Evolutionary conservation across 352 stramenopile genomes (phyloP).

Genomic region (Pythium graminicola): DNA sequence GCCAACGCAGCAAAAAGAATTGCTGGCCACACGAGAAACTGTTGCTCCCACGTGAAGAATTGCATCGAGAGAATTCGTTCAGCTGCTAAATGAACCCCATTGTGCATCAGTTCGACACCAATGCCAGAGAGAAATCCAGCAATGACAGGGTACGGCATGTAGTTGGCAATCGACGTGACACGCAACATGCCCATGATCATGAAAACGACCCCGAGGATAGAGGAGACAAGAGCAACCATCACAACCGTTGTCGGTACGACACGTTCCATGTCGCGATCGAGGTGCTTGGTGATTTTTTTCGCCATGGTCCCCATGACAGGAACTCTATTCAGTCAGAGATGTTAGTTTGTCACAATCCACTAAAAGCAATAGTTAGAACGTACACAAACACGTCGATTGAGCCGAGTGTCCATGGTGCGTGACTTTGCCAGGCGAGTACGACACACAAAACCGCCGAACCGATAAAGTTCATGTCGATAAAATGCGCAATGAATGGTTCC

Average conservation of each 20-base stretch:
- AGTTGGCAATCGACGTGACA: conserved; percentile 75
- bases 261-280: conserved; percentile 52
- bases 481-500: conserved; percentile 53
- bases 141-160: conserved; percentile 82
- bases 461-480: conserved; percentile 82
- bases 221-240: conserved; percentile 64
- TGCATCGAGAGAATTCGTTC: conserved; percentile 40
- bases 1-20: conserved; percentile 52
- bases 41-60: conserved; percentile 56
- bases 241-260: conserved; percentile 66
- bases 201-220: conserved; percentile 54
- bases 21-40: conserved; percentile 48
- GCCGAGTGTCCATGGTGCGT: conserved; percentile 65
- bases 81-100: conserved; percentile 73
- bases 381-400: conserved; percentile 78
- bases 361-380: no score
- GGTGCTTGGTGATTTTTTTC: conserved; percentile 47
- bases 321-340: conserved; percentile 24
- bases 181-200: conserved; percentile 61
- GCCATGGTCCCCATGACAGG: conserved; percentile 74
- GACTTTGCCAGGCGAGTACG: conserved; percentile 67
- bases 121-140: conserved; percentile 76
- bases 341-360: background rate
- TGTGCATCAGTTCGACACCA: conserved; percentile 67
- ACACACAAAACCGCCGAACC: conserved; percentile 63